phyloP scores from a whole-genome alignment of 164 flowering plant species.

The Paratinospora sagittata region DNA sequence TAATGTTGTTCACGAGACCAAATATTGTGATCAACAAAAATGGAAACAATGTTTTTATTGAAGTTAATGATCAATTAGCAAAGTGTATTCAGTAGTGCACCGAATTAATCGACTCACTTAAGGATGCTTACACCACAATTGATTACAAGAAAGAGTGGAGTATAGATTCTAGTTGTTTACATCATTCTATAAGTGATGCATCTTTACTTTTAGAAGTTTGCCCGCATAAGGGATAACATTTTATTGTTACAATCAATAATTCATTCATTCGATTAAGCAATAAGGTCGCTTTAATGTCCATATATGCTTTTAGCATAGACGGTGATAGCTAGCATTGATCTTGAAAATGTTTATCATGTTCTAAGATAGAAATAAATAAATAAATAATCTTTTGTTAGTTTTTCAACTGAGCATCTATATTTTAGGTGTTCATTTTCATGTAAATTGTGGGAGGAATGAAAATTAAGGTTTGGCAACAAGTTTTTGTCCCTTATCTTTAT shows the following conservation, averaged over 20 bases:
- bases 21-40: not conserved
- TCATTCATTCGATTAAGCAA: not conserved
- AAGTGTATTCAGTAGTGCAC: not conserved
- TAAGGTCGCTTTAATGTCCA: no score
- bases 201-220: not conserved
- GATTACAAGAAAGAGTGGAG: slow-evolving; percentile 11
- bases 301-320: not conserved
- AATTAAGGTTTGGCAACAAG: no score
- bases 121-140: not conserved
- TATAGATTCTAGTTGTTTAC: slow-evolving; percentile 8
- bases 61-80: not conserved
- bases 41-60: not conserved
- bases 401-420: no score
- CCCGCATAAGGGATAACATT: not conserved
- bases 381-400: not conserved
- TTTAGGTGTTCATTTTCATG: no score
- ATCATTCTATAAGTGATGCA: not conserved
- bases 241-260: not conserved
- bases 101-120: not conserved
- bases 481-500: no score
- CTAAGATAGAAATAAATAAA: not conserved
- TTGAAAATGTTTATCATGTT: not conserved
- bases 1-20: not conserved
- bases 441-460: no score
- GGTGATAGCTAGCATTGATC: not conserved